Conservation (phyloP, 805 yeast species). For the Schwanniomyces polymorphus region DNA sequence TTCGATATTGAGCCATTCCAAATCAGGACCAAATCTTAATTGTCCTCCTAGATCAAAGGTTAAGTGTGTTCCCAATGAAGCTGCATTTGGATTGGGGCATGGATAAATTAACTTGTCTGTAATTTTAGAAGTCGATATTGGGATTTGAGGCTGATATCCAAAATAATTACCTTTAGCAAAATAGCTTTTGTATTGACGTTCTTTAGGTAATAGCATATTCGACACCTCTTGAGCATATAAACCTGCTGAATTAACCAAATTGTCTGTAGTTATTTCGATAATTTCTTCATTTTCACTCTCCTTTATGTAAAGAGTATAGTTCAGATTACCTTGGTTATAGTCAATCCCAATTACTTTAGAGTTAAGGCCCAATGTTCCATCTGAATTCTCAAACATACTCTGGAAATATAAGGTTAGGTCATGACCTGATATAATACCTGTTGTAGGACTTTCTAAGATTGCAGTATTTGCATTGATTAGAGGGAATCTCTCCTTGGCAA, state of each 20-base stretch:
- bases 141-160: slow-evolving; percentile 48
- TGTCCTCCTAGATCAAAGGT: slow-evolving; percentile 82
- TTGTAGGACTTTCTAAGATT: slow-evolving; percentile 70
- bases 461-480: slow-evolving; percentile 62
- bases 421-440: slow-evolving; percentile 86
- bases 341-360: slow-evolving; percentile 52
- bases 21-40: slow-evolving; percentile 83
- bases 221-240: slow-evolving; percentile 70
- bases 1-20: slow-evolving; percentile 66
- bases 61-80: slow-evolving; percentile 86
- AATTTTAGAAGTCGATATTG: slow-evolving; percentile 30
- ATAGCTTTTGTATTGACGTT: slow-evolving; percentile 55
- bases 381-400: slow-evolving; percentile 52
- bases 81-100: slow-evolving; percentile 61
- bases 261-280: slow-evolving; percentile 49
- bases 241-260: slow-evolving; percentile 79
- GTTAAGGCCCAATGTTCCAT: slow-evolving; percentile 65
- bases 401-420: slow-evolving; percentile 62
- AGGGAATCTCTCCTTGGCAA: slow-evolving; percentile 59
- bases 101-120: slow-evolving; percentile 61
- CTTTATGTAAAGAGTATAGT: slow-evolving; percentile 23
- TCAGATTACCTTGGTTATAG: slow-evolving; percentile 16
- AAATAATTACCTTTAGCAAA: slow-evolving; percentile 89
- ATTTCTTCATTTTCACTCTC: slow-evolving; percentile 28
- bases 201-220: slow-evolving; percentile 65